Base-by-base conservation (phyloP, 306 rosid species). In the Dryas drummondii region DNA sequence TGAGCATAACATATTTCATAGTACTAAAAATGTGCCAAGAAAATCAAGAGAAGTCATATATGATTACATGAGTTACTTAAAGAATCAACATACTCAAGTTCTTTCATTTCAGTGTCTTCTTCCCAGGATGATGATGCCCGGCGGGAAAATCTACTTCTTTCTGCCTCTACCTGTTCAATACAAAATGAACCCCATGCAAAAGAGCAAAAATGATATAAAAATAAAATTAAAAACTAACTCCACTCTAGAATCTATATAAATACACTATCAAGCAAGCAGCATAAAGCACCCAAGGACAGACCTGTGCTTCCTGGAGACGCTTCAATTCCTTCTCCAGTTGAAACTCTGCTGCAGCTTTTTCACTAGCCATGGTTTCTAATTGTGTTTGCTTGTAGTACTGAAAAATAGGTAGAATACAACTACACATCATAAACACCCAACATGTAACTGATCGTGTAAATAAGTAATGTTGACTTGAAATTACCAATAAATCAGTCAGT, bases 381-480 rank as follows among this genome's bases (percentile, higher is more conserved):
- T 90, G 99, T 70, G 99, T 94, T 92, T 94, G 99, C 86, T 94
- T 94, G 91, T 94, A 90, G 88, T 90, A 94, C 99, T 94, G 87
- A 69, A 86, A 72, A 56, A 56, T 48, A 76, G 9, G 70, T 51
- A 58, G 40, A 27, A 79, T 4, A 59, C 56, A 7, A 32, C 51
- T 14, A 27, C 12, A 0, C 26, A 10, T 17, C 37, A 46, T 0
- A 47, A 9, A 5, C 11, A 7, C 19, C 4, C 9, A 0, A 27
- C 27, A 72, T 15, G 58, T 8, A 49, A 22, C 27, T 19, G 72
- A 57, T 11, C 6, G 9, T 22, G 22, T 48, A 27, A 55, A 15
- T 54, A 10, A 72, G 71, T 71, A 77, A 51, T 78, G 52, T 16
- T 81, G 40, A 72, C 47, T 55, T 78, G 57, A 63, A 78, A 50